Evolutionary conservation across 2,329 filamentous ascomycete genomes (phyloP), one percentile per base, ranked within the genome.

Genomic region (Colletotrichum viniferum): DNA sequence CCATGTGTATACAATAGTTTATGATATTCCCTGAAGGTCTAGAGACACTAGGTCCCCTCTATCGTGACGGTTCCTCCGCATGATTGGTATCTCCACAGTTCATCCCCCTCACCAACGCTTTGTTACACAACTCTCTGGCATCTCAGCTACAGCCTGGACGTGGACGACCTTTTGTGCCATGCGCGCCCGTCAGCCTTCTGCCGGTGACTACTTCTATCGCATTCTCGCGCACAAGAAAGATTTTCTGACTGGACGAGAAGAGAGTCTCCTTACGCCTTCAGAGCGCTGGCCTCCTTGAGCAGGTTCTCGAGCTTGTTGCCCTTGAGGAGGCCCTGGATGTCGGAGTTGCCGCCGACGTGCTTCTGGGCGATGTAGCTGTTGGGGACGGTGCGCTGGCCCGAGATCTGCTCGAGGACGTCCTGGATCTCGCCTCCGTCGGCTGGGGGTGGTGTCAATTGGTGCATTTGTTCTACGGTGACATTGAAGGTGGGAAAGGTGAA

Each of bases 331-430:
- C 81, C 81, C 79, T 92, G 90, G 69, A 98, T 86, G 78, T 97
- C 96, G 28, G 95, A 98, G 91, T 98, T 98, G 79, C 97, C 97
- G 78, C 97, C 97, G 84, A 99, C 97, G 87, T 98, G 96, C 88
- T 97, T 88, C 88, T 96, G 88, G 80, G 87, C 88, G 86, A 99
- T 98, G 89, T 94, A 98, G 88, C 98, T 94, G 89, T 98, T 98
- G 81, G 97, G 97, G 7, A 99, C 97, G 81, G 95, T 96, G 81
- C 92, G 90, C 90, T 99, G 97, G 84, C 91, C 89, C 73, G 92
- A 95, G 81, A 98, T 91, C 78, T 96, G 90, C 79, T 91, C 85
- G 76, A 99, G 94, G 30, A 96, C 95, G 78, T 92, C 89, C 89
- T 99, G 97, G 82, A 99, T 92, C 14, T 89, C 96, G 78, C 87